Evolutionary conservation across 2,329 filamentous ascomycete genomes (phyloP), one percentile per base, ranked within the genome.

Genomic region (Parastagonospora avenae): DNA sequence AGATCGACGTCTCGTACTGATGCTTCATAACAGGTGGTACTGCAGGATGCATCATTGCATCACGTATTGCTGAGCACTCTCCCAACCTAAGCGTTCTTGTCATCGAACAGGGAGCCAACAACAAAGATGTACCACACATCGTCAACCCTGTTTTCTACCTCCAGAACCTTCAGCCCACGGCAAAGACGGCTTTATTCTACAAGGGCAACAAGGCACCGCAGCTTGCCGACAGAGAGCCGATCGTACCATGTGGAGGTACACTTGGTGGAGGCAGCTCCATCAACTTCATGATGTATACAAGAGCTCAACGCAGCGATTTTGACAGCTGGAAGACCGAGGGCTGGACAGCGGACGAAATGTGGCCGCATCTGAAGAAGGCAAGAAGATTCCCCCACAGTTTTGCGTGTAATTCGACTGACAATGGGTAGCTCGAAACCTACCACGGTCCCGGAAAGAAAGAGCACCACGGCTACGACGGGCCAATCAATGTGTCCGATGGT

Each of bases 181-280:
- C 77, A 48, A 80, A 81, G 50, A 78, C 76, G 1, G 76, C 79
- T 8, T 66, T 80, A 19, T 84, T 84, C 63, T 83, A 83, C 64
- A 74, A 81, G 55, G 74, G 74, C 2, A 79, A 79, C 35, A 63
- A 77, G 28, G 76, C 76, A 0, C 67, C 76, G 31, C 62, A 80
- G 16, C 73, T 84, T 2, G 77, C 74, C 39, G 74, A 76, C 11
- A 71, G 80, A n/a, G 74, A 76, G 48, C 72, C 71, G 2, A 72
- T 78, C 16, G 74, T 79, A 6, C 74, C 75, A 9, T 72, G 63
- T 10, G 77, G 77, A 44, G 77, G 79, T 19, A 80, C 83, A 0
- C 76, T 90, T 0, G 87, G 87, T 14, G 87, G 87, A 6, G 85
- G 85, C 6, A 70, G 66, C 16, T 72, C 70, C 1, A 76, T 75